Base-by-base conservation (phyloP, 2,329 filamentous ascomycete species). In the Nannizziopsis barbatae region DNA sequence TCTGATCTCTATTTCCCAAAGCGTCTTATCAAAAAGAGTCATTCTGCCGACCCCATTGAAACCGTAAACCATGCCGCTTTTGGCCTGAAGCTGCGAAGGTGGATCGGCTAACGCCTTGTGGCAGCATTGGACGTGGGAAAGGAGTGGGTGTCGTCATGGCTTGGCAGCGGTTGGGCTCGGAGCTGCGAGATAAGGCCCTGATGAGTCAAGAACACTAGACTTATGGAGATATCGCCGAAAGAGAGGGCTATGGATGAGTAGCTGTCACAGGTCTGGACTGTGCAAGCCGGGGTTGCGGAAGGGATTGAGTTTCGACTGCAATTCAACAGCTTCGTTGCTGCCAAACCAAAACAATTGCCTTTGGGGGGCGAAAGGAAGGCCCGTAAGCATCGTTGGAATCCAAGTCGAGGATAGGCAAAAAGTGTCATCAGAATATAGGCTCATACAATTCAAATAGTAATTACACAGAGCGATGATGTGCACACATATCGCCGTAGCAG, bases 391-490 rank as follows among this genome's bases (percentile, higher is more conserved):
- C 4, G 22, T 27, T 27, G 7, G 22, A 7, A 27, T 27, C 22
- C 22, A 27, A 27, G 22, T 4, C 4, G 7, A 27, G 7, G 3
- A 7, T 27, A 27, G 22, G 22, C 22, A 27, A 27, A 27, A 27
- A 7, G 22, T 27, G 22, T 27, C 22, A 27, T 27, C 3, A 38
- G 37, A 12, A n/a, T n/a, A 27, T 37, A 2, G 20, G 37, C 43
- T n/a, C 43, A 45, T 45, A 45, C 43, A 45, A 39, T 45, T 38
- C 43, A 45, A 30, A 7, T 30, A 31, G 33, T 14, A 10, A 43
- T 18, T 14, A 32, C 2, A n/a, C 17, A 27, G 22, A 10, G 14
- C 11, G 9, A 17, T 5, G 10, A 11, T 14, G 17, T 12, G 18
- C 5, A 33, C 15, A 40, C 20, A 46, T 11, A 47, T 47, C 44